Conservation (phyloP, 768 basidiomycete species). For the Psilocybe azurescens region DNA sequence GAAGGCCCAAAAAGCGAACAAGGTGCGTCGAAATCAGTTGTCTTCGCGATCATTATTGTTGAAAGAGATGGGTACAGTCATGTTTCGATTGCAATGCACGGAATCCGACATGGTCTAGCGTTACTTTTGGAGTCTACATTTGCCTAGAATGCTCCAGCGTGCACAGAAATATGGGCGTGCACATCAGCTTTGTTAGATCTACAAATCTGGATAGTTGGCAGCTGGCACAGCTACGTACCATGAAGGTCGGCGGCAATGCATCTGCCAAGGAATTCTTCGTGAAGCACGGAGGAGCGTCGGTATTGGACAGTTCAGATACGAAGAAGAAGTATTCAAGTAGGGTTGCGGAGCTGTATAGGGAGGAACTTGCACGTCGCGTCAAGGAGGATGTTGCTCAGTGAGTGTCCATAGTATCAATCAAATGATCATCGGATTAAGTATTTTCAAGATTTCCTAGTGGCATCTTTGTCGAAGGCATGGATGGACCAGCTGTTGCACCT, state of each 20-base stretch:
- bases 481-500: conserved; percentile 43
- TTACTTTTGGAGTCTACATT: conserved; percentile 96
- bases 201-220: conserved; percentile 98
- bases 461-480: conserved; percentile 85
- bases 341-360: conserved; percentile 88
- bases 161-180: conserved; percentile 97
- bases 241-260: conserved; percentile 96
- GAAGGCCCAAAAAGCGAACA: conserved; percentile 87
- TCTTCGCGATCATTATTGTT: neutral
- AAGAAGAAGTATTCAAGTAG: conserved; percentile 91
- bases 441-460: conserved; percentile 73
- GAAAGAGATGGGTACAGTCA: conserved; percentile 30
- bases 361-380: conserved; percentile 82
- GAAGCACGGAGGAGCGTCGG: conserved; percentile 78
- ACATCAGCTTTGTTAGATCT: conserved; percentile 97
- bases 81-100: conserved; percentile 97
- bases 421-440: conserved; percentile 5
- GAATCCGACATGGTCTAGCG: conserved; percentile 97
- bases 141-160: conserved; percentile 96
- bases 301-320: conserved; percentile 75
- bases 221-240: conserved; percentile 85
- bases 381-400: conserved; percentile 77
- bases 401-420: conserved; percentile 25
- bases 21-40: conserved; percentile 46
- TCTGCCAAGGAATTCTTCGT: conserved; percentile 88